Evolutionary conservation across 768 basidiomycete species (phyloP).

Genomic region (Cyathus striatus): DNA sequence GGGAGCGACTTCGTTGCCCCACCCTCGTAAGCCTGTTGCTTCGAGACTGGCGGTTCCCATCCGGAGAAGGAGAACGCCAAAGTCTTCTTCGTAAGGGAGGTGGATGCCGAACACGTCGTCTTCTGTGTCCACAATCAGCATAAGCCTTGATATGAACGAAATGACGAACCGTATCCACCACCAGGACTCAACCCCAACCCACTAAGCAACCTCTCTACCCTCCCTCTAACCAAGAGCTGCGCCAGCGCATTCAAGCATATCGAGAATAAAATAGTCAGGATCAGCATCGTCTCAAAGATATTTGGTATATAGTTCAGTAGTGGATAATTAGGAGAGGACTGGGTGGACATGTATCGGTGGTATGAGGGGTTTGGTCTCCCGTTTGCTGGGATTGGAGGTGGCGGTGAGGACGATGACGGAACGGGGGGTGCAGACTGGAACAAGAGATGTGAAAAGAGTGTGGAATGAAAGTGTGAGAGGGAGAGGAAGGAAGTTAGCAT

Average conservation of each 20-base stretch:
- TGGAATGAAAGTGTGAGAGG: slow-evolving; percentile 63
- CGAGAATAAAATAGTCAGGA: slow-evolving; percentile 54
- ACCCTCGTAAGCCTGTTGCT: slow-evolving; percentile 64
- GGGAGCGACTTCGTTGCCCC: slow-evolving; percentile 68
- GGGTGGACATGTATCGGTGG: background rate
- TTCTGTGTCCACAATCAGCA: background rate
- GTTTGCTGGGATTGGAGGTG: slow-evolving; percentile 5
- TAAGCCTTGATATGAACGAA: background rate
- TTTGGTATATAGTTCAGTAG: slow-evolving; percentile 72
- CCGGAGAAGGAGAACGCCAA: slow-evolving; percentile 63
- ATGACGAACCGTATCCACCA: background rate
- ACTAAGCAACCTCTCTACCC: slow-evolving; percentile 54
- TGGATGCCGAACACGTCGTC: slow-evolving; percentile 7
- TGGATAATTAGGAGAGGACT: slow-evolving; percentile 22
- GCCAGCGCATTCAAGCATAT: slow-evolving; percentile 56
- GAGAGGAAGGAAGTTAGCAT: slow-evolving; percentile 53
- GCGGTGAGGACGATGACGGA: slow-evolving; percentile 6
- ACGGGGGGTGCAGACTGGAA: slow-evolving; percentile 3
- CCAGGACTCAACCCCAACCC: slow-evolving; percentile 33
- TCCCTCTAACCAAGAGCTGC: slow-evolving; percentile 60
- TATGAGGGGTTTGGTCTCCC: background rate
- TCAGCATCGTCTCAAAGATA: slow-evolving; percentile 61
- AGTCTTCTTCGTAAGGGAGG: slow-evolving; percentile 67
- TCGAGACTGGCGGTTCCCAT: slow-evolving; percentile 74
- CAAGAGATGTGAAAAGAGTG: slow-evolving; percentile 37